Evolutionary conservation across 2,329 filamentous ascomycete genomes (phyloP).

Genomic region (Diaporthe batatas): DNA sequence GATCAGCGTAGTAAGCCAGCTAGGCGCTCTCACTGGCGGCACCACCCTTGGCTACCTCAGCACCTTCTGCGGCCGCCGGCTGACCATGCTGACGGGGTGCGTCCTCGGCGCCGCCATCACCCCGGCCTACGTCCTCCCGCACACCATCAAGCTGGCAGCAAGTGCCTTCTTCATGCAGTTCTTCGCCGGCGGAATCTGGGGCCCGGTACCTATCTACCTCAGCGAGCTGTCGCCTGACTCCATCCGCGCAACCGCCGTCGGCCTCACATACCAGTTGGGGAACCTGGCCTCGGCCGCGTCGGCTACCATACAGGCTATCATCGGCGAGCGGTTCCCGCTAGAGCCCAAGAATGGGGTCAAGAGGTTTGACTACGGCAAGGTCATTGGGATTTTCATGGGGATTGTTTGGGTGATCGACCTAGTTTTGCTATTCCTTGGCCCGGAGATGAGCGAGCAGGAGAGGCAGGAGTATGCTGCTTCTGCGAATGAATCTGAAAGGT

Average conservation of each 20-base stretch:
- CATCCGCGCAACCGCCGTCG: slow-evolving; percentile 80
- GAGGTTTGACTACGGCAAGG: slow-evolving; percentile 82
- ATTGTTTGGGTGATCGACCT: slow-evolving; percentile 77
- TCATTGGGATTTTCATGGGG: slow-evolving; percentile 92
- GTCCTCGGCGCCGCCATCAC: slow-evolving; percentile 79
- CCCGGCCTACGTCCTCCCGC: slow-evolving; percentile 84
- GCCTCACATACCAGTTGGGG: slow-evolving; percentile 80
- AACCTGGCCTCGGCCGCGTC: slow-evolving; percentile 79
- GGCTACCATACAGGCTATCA: slow-evolving; percentile 80
- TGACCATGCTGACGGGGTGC: slow-evolving; percentile 76
- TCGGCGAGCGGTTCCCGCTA: slow-evolving; percentile 81
- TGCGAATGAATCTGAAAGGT: not conserved
- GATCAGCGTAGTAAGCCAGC: slow-evolving; percentile 78
- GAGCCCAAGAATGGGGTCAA: slow-evolving; percentile 62
- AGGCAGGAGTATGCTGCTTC: not conserved
- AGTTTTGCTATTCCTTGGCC: slow-evolving; percentile 72
- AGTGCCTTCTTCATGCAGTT: slow-evolving; percentile 88
- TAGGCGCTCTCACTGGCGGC: slow-evolving; percentile 77
- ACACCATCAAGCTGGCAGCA: slow-evolving; percentile 74
- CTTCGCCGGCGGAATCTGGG: slow-evolving; percentile 82
- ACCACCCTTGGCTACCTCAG: slow-evolving; percentile 75
- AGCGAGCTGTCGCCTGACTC: slow-evolving; percentile 81
- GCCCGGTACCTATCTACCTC: slow-evolving; percentile 79
- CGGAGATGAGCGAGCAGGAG: slow-evolving; percentile 57
- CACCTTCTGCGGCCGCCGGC: slow-evolving; percentile 76